Evolutionary conservation across 495 filamentous ascomycete species (phyloP).

Genomic region (Aspergillus panamensis): DNA sequence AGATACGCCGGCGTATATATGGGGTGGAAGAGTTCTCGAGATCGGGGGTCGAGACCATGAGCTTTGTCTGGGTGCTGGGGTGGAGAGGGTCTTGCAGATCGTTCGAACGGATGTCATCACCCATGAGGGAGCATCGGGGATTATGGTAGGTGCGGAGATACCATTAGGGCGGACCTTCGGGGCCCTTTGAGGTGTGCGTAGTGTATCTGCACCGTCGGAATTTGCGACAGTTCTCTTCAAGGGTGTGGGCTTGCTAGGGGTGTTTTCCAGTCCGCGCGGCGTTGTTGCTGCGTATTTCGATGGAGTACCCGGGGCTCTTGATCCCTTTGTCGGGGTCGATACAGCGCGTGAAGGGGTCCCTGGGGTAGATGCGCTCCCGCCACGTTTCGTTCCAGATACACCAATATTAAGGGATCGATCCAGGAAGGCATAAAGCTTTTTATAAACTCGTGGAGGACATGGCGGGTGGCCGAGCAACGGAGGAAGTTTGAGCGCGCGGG

Average conservation of each 20-base stretch:
- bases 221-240: slow-evolving; percentile 35
- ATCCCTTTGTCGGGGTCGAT: slow-evolving; percentile 34
- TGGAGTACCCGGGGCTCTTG: slow-evolving; percentile 20
- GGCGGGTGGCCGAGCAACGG: slow-evolving; percentile 76
- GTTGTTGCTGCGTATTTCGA: slow-evolving; percentile 34
- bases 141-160: slow-evolving; percentile 28
- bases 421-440: slow-evolving; percentile 77
- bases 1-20: slow-evolving; percentile 62
- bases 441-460: slow-evolving; percentile 77
- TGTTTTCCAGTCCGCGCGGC: slow-evolving; percentile 38
- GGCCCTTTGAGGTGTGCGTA: slow-evolving; percentile 26
- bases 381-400: slow-evolving; percentile 29
- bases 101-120: slow-evolving; percentile 61
- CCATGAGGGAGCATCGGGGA: slow-evolving; percentile 59
- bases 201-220: slow-evolving; percentile 19
- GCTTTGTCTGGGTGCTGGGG: slow-evolving; percentile 45
- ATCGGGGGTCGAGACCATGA: slow-evolving; percentile 46
- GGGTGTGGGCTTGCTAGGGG: slow-evolving; percentile 41
- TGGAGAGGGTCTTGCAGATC: slow-evolving; percentile 61
- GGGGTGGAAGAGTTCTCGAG: slow-evolving; percentile 50
- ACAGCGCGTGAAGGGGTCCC: slow-evolving; percentile 30
- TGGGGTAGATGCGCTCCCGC: slow-evolving; percentile 28
- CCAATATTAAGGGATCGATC: slow-evolving; percentile 61
- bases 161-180: slow-evolving; percentile 20
- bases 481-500: slow-evolving; percentile 79